Evolutionary conservation across 1,139 yeast species (phyloP).

Genomic region (Geotrichum candidum): DNA sequence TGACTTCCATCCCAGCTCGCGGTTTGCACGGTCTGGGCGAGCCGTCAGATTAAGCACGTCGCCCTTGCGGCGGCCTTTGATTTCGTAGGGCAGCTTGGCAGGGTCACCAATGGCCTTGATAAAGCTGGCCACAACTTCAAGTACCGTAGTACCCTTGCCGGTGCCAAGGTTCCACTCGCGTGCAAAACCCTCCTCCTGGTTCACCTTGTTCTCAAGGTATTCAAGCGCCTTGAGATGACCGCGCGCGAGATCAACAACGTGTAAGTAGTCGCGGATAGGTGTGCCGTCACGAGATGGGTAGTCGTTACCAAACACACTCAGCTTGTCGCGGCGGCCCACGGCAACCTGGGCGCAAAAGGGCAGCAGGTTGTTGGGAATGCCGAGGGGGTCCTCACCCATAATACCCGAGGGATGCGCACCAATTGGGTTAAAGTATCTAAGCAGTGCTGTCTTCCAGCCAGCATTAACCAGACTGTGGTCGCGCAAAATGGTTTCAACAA

Average conservation of each 20-base stretch:
- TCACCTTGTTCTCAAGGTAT: constrained; percentile 43
- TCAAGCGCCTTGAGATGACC: constrained; percentile 72
- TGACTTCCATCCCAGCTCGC: constrained; percentile 63
- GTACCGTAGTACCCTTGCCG: constrained; percentile 71
- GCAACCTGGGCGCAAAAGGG: constrained; percentile 79
- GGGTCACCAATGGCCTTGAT: constrained; percentile 54
- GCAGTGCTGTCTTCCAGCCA: constrained; percentile 57
- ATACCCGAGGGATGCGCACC: constrained; percentile 82
- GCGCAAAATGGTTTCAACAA: constrained; percentile 57
- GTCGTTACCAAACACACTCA: constrained; percentile 62
- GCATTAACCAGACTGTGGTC: constrained; percentile 50
- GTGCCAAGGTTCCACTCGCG: constrained; percentile 84
- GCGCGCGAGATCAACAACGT: constrained; percentile 74
- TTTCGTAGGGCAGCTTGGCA: constrained; percentile 57
- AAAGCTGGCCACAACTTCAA: constrained; percentile 65
- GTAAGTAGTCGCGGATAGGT: constrained; percentile 76
- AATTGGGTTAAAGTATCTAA: constrained; percentile 76
- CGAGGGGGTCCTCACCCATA: constrained; percentile 75
- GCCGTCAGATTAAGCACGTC: constrained; percentile 76
- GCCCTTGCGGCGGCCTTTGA: constrained; percentile 66
- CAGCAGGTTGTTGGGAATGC: constrained; percentile 68
- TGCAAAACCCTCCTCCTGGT: constrained; percentile 44
- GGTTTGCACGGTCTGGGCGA: constrained; percentile 58
- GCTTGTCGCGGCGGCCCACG: constrained; percentile 60
- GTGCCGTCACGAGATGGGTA: constrained; percentile 71